Evolutionary conservation across 2,329 filamentous ascomycete species (phyloP), one percentile per base, ranked within the genome.

Genomic region (Clarireedia monteithiana): DNA sequence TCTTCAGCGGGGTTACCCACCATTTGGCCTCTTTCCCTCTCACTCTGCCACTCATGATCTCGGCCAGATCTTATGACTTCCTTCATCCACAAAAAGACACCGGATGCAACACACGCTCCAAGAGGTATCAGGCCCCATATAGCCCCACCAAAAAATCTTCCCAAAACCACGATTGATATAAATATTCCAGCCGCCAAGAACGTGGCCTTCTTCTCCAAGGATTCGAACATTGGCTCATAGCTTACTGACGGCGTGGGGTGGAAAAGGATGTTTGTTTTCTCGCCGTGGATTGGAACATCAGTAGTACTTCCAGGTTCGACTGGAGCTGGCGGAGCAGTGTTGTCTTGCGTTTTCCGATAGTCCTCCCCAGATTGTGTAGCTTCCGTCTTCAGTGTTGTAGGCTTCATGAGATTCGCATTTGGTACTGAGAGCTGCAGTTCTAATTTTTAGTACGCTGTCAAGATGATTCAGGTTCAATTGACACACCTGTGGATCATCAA

Each of bases 241-340:
- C 86, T 90, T 62, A 96, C 81, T 0, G 87, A 88, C 0, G 92
- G 92, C 0, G 92, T 97, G 15, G 94, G 92, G 71, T 96, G 92
- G 72, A 97, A 97, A 30, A 96, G 79, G 17, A 97, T 85, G 60
- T 96, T 96, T 3, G 94, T 97, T 79, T 94, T 96, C 69, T 97
- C 92, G 66, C 91, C 92, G 67, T 91, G 88, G 57, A 97, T 95
- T 3, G 94, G 94, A 1, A 97, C 91, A 71, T 97, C 94, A 26
- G 89, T 91, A 0, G 92, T 97, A 36, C 86, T 83, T 24, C 90
- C 89, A 56, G 85, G 80, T 15, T 85, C 84, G 20, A 96, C 77
- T 0, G 92, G 92, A 62, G 95, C 91, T 1, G 92, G 92, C 2
- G 92, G 92, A 0, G 92, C 89, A 0, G 90, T 95, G 56, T 95